Evolutionary conservation across 768 basidiomycete species (phyloP), one percentile per base, ranked within the genome.

Genomic region (Tricholoma terreum): DNA sequence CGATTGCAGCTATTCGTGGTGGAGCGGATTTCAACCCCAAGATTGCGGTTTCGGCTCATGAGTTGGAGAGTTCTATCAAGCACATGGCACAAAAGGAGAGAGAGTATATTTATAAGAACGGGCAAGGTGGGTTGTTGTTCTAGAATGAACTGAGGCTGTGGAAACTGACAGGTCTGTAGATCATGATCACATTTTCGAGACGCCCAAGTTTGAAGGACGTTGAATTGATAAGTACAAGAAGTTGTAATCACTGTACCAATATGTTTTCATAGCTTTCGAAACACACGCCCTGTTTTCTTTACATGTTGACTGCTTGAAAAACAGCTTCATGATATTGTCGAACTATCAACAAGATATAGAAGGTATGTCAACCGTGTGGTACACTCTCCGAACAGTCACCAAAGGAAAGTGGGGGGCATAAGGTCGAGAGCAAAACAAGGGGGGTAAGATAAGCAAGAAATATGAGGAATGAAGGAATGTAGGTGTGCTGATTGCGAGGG

Each of bases 51-150:
- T 76, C 74, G 58, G 80, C 85, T 9, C 87, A 90, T 58, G 76
- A 80, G 63, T 69, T 77, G 50, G 80, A 82, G 54, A 83, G 80
- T 55, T 73, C 73, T 58, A 73, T 90, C 61, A 77, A 79, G 69
- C 89, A 91, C 59, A 70, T 85, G 54, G 78, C 79, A 5, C 71
- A 77, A 59, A 85, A 84, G 67, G 86, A 86, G 64, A 80, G 72
- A 50, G 80, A 85, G 33, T 89, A 84, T 62, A 84, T 87, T 34
- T 77, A 77, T 38, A 73, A 73, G 42, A 73, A 86, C 61, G 86
- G 86, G 9, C 77, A 76, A 76, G 85, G 86, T 82, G 70, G 31
- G 4, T 33, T 40, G 53, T 27, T 6, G 19, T 7, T n/a, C 14
- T 10, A 55, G 51, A 35, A 9, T 10, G 19, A 17, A 34, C n/a